Evolutionary conservation across 345 rosid species (phyloP).

Genomic region (Alliaria petiolata): DNA sequence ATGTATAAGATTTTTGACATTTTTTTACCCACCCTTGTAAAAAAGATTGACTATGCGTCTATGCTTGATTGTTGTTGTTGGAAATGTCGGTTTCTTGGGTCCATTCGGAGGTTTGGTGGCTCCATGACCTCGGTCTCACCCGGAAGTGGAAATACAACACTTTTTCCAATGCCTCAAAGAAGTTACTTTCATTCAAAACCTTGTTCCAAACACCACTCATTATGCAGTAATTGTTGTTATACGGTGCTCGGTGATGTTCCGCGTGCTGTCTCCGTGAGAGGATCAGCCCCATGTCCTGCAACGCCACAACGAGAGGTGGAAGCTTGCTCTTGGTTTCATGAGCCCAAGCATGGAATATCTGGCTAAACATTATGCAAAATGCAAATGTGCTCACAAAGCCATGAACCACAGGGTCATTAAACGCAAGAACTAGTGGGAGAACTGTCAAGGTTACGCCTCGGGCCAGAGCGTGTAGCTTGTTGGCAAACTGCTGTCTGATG

Average conservation of each 20-base stretch:
- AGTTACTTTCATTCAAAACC: slow-evolving; percentile 52
- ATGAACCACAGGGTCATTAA: too few species aligned
- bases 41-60: too few species aligned
- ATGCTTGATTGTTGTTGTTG: slow-evolving; percentile 18
- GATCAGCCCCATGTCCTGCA: slow-evolving; percentile 69
- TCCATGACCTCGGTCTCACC: slow-evolving; percentile 83
- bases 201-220: slow-evolving; percentile 84
- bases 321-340: slow-evolving; percentile 88
- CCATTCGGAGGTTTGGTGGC: slow-evolving; percentile 52
- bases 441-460: background rate
- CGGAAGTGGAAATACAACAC: slow-evolving; percentile 52
- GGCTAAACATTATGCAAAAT: slow-evolving; percentile 86
- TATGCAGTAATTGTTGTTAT: slow-evolving; percentile 82
- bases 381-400: slow-evolving; percentile 51
- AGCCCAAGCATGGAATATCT: slow-evolving; percentile 95
- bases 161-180: slow-evolving; percentile 77
- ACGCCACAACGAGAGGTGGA: slow-evolving; percentile 52
- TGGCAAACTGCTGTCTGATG: too few species aligned
- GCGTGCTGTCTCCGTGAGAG: slow-evolving; percentile 67
- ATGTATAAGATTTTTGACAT: too few species aligned
- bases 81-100: slow-evolving; percentile 43
- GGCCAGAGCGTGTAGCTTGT: too few species aligned
- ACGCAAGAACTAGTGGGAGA: too few species aligned
- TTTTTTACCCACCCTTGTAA: too few species aligned
- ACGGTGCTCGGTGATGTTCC: slow-evolving; percentile 75